Percentiles rank a stretch among this genome's conserved stretches.
These are phyloP conservation scores for Carpinus viminea DNA, from an alignment of 306 rosid species.

Conservation along the genomic window DNA sequence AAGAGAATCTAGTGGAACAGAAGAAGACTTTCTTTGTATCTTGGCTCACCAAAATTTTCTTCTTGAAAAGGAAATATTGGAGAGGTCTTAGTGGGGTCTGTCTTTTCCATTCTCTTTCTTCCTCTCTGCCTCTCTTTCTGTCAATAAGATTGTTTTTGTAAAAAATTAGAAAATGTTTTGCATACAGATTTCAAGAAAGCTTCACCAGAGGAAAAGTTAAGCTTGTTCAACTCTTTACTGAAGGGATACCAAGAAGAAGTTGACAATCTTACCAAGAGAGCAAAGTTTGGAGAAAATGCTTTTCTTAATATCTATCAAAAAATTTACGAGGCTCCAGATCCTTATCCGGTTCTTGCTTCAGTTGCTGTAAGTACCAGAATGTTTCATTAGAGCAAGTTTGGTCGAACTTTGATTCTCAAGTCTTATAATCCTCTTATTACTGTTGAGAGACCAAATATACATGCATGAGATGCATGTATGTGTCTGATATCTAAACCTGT, in stretches of 20 bases:
- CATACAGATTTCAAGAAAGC: conserved; percentile 87
- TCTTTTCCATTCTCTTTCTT: background rate
- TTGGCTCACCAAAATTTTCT: background rate
- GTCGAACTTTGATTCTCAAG: background rate
- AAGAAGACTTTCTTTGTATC: background rate
- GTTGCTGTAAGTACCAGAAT: conserved; percentile 66
- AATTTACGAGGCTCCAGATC: conserved; percentile 98
- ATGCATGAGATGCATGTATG: background rate
- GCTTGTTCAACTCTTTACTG: conserved; percentile 71
- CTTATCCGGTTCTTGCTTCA: conserved; percentile 87
- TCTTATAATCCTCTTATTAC: background rate
- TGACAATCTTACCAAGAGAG: conserved; percentile 92
- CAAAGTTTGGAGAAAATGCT: conserved; percentile 96
- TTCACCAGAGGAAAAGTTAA: conserved; percentile 70
- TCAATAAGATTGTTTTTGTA: background rate
- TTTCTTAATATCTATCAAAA: conserved; percentile 95
- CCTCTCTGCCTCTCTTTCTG: background rate
- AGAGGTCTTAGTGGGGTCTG: background rate
- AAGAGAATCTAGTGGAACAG: background rate
- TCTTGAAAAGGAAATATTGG: background rate
- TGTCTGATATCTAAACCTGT: conserved; percentile 14
- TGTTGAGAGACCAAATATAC: background rate
- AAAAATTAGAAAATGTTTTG: background rate
- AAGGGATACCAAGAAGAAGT: conserved; percentile 97
- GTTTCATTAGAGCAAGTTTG: conserved; percentile 21